Base-by-base conservation (phyloP, 2,329 filamentous ascomycete species). In the Aspergillus piperis region DNA sequence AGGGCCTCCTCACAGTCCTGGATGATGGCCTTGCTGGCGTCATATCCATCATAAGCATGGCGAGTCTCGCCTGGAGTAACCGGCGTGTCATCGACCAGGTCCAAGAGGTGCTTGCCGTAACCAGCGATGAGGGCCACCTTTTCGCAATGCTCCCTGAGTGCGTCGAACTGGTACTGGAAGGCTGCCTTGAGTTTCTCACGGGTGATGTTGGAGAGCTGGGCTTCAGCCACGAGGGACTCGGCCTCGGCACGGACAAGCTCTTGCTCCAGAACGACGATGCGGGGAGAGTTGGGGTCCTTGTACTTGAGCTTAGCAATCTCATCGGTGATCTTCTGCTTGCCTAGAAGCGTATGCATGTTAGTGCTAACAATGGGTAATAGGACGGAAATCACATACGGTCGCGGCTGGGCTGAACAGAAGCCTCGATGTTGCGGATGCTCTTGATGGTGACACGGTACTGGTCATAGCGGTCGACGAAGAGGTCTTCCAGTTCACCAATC, bases 361-460 rank as follows among this genome's bases (percentile, higher is more conserved):
- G 62, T 50, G 42, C 41, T 39, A n/a, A 41, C 30, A 36, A n/a
- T 38, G 17, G 27, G 13, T 10, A 47, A 2, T 4, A 39, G 30
- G 13, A 3, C 38, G 27, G 11, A n/a, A 36, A 32, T 6, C n/a
- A 54, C 59, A 81, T 82, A 95, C 95, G 91, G 80, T 99, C 95
- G 81, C 95, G 87, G 83, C 93, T 97, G 59, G 95, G 95, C 81
- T 99, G 95, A 54, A 99, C 95, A 21, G 94, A 98, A 61, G 94
- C 93, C 80, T 99, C 95, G 66, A 99, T 99, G 81, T 99, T 99
- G 72, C 95, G 90, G 73, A 99, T 96, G 77, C 92, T 96, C 89
- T 99, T 99, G 81, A 99, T 96, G 57, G 95, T 99, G 60, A 99
- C 90, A 74, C 95, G 92, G 83, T 98, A 99, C 81, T 99, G 95